These are phyloP conservation scores for Fragilaria crotonensis DNA, from an alignment of 108 stramenopile species.

Conservation along the genomic window DNA sequence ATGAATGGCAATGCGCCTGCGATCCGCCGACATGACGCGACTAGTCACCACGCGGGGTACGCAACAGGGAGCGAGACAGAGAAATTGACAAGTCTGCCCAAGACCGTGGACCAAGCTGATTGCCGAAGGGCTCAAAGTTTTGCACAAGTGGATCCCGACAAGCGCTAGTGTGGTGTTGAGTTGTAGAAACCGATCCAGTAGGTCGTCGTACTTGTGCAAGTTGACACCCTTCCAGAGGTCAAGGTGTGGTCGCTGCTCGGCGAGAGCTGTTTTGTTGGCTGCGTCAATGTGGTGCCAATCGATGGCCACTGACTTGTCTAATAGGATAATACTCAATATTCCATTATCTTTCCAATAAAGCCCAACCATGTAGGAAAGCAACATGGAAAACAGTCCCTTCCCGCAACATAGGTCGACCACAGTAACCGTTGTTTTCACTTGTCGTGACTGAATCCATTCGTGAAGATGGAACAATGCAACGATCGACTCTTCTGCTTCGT, in stretches of 20 bases:
- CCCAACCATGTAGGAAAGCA: constrained; percentile 46
- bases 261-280: constrained; percentile 37
- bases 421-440: no score
- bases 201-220: constrained; percentile 51
- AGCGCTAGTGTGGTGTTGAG: constrained; percentile 38
- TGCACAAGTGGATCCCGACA: constrained; percentile 69
- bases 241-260: constrained; percentile 33
- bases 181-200: constrained; percentile 40
- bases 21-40: no score
- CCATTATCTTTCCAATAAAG: constrained; percentile 9
- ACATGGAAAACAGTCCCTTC: constrained; percentile 63
- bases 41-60: constrained; percentile 55
- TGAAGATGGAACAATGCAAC: constrained; percentile 38
- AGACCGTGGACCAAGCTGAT: constrained; percentile 51
- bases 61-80: constrained; percentile 68
- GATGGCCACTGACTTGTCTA: constrained; percentile 56
- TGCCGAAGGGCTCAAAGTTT: constrained; percentile 46
- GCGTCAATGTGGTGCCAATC: constrained; percentile 58
- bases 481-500: constrained; percentile 62
- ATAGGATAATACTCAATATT: constrained; percentile 58
- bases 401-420: constrained; percentile 59
- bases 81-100: constrained; percentile 38
- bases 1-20: background rate
- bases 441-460: no score
- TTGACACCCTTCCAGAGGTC: constrained; percentile 48